Base-by-base conservation (phyloP, 345 rosid genomes). In the Syzygium oleosum region DNA sequence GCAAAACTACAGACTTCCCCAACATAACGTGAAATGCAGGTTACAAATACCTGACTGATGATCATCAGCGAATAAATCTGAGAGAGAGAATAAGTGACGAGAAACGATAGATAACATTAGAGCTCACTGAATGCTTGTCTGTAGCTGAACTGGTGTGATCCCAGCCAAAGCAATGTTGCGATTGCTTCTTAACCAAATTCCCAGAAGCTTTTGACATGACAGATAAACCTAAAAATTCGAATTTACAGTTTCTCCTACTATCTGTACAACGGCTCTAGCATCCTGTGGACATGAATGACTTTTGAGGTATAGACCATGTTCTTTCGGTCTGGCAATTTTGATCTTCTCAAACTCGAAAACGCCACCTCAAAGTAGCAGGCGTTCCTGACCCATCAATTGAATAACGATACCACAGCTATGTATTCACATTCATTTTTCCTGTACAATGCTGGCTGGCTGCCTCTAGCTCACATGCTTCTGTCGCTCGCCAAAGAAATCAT, bases 211-310 rank as follows among this genome's bases (percentile, higher is more conserved):
- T 84, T 29, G 27, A 51, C 53, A 11, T 38, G 63, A 38, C 61
- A 21, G 83, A 88, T 11, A 49, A 84, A 12, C 84, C 38, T 54
- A 14, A 41, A 87, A 83, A 80, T 79, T 85, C 85, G 51, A 87
- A 89, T 90, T 88, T 87, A 90, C 93, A 93, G 51, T 89, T 89
- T 84, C 89, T 84, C 85, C 84, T 68, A 87, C 85, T 51, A 83
- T 88, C 88, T 88, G 84, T 88, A 90, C 90, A 90, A 78, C 85
- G 88, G 88, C 92, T 68, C 61, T 25, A 56, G 31, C 87, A 51
- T 41, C 11, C 61, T 3, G 23, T 43, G 87, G 53, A 61, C 52
- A 19, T 31, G 34, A 87, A 85, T 83, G 85, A 86, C 87, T 55
- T 31, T 55, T 25, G 73, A 55, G 43, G 73, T 56, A 58, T 46